Evolutionary conservation across 306 rosid species (phyloP), one percentile per base, ranked within the genome.

Genomic region (Gastrolobium villosum): DNA sequence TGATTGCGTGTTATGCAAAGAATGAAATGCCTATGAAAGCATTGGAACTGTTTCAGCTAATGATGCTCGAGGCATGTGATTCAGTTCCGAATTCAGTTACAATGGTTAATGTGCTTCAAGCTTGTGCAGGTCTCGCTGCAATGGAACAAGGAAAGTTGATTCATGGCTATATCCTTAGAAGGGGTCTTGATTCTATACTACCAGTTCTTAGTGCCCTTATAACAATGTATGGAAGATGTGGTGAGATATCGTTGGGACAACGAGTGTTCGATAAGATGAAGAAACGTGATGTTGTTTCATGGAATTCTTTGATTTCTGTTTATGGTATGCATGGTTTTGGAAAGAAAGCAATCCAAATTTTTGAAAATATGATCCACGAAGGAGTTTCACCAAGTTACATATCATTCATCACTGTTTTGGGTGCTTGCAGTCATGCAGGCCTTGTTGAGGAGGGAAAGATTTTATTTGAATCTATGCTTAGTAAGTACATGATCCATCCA

Each of bases 51-150:
- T 92, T 94, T 84, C 81, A 79, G 63, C 78, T 70, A 73, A 94
- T 94, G 98, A 82, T 90, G 84, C 83, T 62, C 10, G 88, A 89
- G 67, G 89, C 86, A 63, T 43, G 78, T 26, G 90, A 90, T 67
- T 85, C 85, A 2, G 45, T 88, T 81, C 98, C 98, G 49, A 94
- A 94, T 78, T 85, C 98, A 3, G 93, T 94, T 79, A 94, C 98
- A 41, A 94, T 94, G 98, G 96, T 94, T 45, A 92, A 90, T n/a
- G 93, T 92, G 75, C 89, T 94, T 86, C 98, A 92, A 78, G 92
- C 96, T 50, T 94, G 98, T 80, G 90, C 92, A 43, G 88, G 90
- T 59, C 90, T 94, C 76, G 81, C 91, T 70, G 93, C 98, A 35
- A 70, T 94, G 52, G 93, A 90, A 86, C 89, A 84, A 66, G 98